phyloP scores from a whole-genome alignment of 1,284 basidiomycete species.

The Ustilago shanxiensis region DNA sequence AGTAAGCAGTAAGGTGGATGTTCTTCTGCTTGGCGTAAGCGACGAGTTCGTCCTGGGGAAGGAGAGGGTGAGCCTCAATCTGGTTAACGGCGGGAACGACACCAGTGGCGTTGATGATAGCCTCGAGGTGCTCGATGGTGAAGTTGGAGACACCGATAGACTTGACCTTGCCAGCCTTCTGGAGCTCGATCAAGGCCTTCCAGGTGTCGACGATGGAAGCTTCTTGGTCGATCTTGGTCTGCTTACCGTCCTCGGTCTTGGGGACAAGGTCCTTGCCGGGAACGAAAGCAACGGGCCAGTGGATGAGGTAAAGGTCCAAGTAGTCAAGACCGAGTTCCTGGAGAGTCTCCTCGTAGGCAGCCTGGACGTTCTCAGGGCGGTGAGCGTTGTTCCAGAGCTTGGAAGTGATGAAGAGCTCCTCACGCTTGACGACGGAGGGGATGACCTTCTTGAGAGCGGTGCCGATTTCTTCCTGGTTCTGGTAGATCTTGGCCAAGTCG shows the following conservation, averaged over 20 bases:
- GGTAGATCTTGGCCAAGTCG: constrained; percentile 66
- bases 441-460: constrained; percentile 71
- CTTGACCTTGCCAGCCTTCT: constrained; percentile 69
- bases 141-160: constrained; percentile 82
- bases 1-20: constrained; percentile 71
- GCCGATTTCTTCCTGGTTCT: constrained; percentile 71
- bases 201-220: constrained; percentile 81
- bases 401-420: constrained; percentile 73
- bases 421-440: constrained; percentile 71
- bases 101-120: constrained; percentile 80
- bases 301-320: constrained; percentile 76
- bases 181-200: constrained; percentile 80
- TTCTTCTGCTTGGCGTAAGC: constrained; percentile 59
- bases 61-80: constrained; percentile 82
- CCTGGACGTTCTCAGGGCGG: constrained; percentile 67
- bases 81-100: constrained; percentile 85
- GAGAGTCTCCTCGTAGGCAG: constrained; percentile 71
- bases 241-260: constrained; percentile 72
- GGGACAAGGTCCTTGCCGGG: constrained; percentile 72
- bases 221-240: constrained; percentile 75
- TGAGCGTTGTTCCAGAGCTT: constrained; percentile 79
- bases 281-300: constrained; percentile 80
- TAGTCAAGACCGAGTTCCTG: constrained; percentile 70
- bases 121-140: constrained; percentile 77
- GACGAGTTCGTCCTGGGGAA: constrained; percentile 67